A percentile compares a stretch with the other conserved stretches of the same genome.
Evolutionary conservation across 2,329 filamentous ascomycete genomes (phyloP).

Genomic region (Blastomyces percursus): DNA sequence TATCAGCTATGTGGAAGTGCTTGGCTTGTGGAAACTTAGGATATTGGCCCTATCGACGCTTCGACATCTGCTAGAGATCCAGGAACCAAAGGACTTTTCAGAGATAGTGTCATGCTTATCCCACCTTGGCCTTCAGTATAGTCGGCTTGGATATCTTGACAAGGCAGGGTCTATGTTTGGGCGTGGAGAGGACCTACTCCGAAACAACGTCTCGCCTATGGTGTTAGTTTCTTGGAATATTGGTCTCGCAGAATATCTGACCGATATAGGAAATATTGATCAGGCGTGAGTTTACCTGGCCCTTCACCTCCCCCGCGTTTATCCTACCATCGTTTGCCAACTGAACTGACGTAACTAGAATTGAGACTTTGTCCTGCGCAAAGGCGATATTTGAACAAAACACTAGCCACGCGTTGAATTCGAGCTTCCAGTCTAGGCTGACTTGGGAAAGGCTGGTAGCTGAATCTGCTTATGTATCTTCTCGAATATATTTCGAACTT

Average conservation of each 20-base stretch:
- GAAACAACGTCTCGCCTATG: conserved; percentile 32
- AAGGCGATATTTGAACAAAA: conserved; percentile 25
- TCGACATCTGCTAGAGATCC: conserved; percentile 38
- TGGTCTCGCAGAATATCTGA: conserved; percentile 61
- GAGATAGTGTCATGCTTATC: conserved; percentile 35
- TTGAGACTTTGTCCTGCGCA: conserved; percentile 23
- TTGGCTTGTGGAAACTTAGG: conserved; percentile 43
- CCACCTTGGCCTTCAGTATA: conserved; percentile 44
- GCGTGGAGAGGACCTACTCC: conserved; percentile 44
- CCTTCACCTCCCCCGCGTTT: conserved; percentile 24
- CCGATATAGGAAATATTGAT: conserved; percentile 54
- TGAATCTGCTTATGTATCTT: conserved; percentile 53
- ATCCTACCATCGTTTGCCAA: conserved; percentile 23
- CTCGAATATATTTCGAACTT: conserved; percentile 51
- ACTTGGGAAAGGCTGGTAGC: conserved; percentile 45
- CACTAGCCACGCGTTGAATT: conserved; percentile 22
- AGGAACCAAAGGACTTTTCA: conserved; percentile 26
- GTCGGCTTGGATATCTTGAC: conserved; percentile 49
- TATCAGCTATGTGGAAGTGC: conserved; percentile 47
- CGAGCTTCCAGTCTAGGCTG: conserved; percentile 31
- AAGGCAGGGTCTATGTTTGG: conserved; percentile 49
- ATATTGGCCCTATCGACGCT: conserved; percentile 42
- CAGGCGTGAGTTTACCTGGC: conserved; percentile 39
- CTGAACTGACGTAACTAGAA: conserved; percentile 33
- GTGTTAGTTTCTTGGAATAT: conserved; percentile 52